These are phyloP conservation scores for Tetradesmus obliquus DNA, from an alignment of 139 green algal species.

Conservation along the genomic window DNA sequence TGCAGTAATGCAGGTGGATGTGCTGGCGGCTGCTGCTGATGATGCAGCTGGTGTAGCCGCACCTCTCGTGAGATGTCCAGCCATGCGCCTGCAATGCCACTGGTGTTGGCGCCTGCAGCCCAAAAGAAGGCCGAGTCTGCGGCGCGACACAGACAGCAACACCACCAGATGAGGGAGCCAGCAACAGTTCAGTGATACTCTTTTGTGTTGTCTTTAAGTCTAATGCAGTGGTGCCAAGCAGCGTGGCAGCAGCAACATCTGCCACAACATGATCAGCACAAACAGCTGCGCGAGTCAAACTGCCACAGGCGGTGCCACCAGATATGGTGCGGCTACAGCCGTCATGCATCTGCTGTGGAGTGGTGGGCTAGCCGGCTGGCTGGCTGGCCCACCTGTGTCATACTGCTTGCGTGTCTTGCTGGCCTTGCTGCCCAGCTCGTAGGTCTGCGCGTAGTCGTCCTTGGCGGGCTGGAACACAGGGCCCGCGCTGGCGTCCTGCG, in stretches of 20 bases:
- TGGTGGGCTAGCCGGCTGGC: too few relatives aligned
- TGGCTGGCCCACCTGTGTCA: background rate
- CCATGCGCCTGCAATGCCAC: constrained; percentile 23
- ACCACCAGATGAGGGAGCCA: background rate
- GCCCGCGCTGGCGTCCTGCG: background rate
- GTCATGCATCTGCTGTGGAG: too few relatives aligned
- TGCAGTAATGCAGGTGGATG: too few relatives aligned
- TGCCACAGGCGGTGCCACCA: too few relatives aligned
- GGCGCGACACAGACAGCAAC: background rate
- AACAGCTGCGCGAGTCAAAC: too few relatives aligned
- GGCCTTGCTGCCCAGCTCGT: background rate
- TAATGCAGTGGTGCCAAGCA: too few relatives aligned
- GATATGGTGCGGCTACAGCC: too few relatives aligned
- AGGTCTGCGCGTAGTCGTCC: constrained; percentile 23
- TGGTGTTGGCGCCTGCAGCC: constrained; percentile 44
- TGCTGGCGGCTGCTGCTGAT: background rate
- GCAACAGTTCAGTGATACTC: background rate
- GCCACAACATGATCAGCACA: too few relatives aligned
- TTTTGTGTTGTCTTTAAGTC: too few relatives aligned
- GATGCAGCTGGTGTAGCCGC: background rate
- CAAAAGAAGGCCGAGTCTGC: constrained; percentile 39
- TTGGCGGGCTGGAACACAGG: constrained; percentile 32
- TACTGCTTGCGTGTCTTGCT: constrained; percentile 1
- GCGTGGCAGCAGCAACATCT: too few relatives aligned
- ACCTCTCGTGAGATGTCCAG: constrained; percentile 30